These are phyloP conservation scores for Plasmodium knowlesi DNA, from an alignment of 169 alveolate genomes.

Conservation along the genomic window DNA sequence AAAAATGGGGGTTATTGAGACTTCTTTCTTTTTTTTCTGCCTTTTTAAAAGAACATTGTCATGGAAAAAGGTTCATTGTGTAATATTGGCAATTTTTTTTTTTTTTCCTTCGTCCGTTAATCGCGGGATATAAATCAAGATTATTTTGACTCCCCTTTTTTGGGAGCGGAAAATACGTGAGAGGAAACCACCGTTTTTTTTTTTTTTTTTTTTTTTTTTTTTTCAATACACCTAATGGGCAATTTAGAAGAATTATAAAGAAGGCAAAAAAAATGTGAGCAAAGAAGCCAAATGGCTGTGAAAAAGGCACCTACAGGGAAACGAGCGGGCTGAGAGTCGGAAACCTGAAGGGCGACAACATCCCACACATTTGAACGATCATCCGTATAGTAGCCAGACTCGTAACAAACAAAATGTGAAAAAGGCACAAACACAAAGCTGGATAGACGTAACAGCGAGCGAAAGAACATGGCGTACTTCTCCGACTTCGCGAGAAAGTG, in stretches of 20 bases:
- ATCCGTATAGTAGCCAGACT: neutral
- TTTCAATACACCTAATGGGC: neutral
- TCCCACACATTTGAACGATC: neutral
- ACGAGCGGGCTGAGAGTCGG: neutral
- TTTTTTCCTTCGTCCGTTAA: neutral
- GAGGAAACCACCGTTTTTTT: neutral
- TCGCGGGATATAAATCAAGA: neutral
- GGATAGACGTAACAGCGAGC: neutral
- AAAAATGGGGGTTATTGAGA: neutral
- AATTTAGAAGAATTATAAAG: neutral
- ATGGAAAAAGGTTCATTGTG: neutral
- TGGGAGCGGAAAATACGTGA: neutral
- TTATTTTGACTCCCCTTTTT: neutral
- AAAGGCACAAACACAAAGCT: neutral
- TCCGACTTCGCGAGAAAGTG: slow-evolving; percentile 53
- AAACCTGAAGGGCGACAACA: neutral
- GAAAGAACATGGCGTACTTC: slow-evolving; percentile 56
- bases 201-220: neutral
- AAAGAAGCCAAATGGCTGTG: neutral
- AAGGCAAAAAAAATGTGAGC: neutral
- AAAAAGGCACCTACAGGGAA: neutral
- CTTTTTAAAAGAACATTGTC: neutral
- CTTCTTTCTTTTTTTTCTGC: neutral
- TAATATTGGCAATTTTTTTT: neutral
- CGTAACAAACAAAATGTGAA: neutral